Conservation (phyloP, 139 green algal species). For the Eudorina sp. region DNA sequence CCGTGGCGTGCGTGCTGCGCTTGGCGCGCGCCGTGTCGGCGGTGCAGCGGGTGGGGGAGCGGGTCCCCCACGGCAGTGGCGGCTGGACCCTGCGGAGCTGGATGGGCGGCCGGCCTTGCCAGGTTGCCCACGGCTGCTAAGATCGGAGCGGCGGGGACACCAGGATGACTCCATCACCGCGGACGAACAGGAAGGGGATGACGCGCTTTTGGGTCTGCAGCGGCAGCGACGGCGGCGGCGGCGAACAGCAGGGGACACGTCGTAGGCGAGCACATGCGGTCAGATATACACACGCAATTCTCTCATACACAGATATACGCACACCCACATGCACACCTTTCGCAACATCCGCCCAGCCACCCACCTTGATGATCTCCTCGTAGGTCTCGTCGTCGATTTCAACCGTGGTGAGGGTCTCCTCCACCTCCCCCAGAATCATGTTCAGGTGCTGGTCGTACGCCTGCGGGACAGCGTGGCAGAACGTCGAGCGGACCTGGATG, state of each 20-base stretch:
- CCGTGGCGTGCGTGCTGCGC: no score
- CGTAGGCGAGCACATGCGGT: not conserved
- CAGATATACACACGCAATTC: not conserved
- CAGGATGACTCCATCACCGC: conserved; percentile 96
- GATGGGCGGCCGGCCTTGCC: no score
- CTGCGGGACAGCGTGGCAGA: conserved; percentile 64
- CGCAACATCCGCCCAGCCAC: not conserved
- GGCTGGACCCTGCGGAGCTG: no score
- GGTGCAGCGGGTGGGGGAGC: no score
- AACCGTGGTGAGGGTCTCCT: conserved; percentile 95
- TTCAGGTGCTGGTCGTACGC: conserved; percentile 99
- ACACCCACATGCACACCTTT: not conserved
- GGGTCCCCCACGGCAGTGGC: no score
- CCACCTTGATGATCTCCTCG: conserved; percentile 98
- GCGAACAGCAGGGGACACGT: no score
- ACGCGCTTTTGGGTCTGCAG: conserved; percentile 91
- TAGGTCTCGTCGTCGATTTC: conserved; percentile 99
- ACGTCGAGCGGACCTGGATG: no score
- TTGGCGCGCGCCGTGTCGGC: no score
- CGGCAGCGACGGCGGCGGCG: not conserved
- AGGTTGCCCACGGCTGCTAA: no score
- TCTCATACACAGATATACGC: not conserved
- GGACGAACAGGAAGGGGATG: conserved; percentile 95
- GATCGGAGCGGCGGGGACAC: conserved; percentile 91
- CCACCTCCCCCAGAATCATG: conserved; percentile 98